Evolutionary conservation across 441 rosid genomes (phyloP), one percentile per base, ranked within the genome.

Genomic region (Erodium texanum): DNA sequence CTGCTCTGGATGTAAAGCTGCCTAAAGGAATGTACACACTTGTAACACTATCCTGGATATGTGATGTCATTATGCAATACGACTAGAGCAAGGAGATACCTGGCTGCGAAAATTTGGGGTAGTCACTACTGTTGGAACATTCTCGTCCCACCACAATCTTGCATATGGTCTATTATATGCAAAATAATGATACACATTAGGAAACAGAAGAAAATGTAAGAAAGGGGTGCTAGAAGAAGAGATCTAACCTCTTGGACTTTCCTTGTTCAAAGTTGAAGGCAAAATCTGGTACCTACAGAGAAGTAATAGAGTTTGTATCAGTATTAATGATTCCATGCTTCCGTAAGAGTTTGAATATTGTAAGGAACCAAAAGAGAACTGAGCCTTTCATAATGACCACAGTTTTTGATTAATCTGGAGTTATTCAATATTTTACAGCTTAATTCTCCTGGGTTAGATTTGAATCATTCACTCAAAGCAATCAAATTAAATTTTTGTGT

Each of bases 141-240:
- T 92, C 73, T 94, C 98, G 43, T 94, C 99, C 98, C 99, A 94
- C 98, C 99, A 94, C 70, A 94, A 76, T 78, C 98, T 84, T 3
- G 75, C 93, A 81, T 85, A 94, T 22, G 98, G 97, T 72, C 99
- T 92, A 79, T 32, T 32, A n/a, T 14, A 80, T 20, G 19, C 8
- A 38, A 34, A 19, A 16, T 15, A 62, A 27, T 19, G 7, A 8
- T 34, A 16, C n/a, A 41, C 6, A 65, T 1, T 18, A 2, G 34
- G 27, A 34, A 36, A 38, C n/a, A 6, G 38, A 65, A 23, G 41
- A 29, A 29, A 62, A 29, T 29, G n/a, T n/a, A 62, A 32, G 20
- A 29, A 62, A 62, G 6, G 19, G 66, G 16, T 62, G 19, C 15
- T 5, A 18, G 27, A 38, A 64, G n/a, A 16, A 34, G 7, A 65